These are phyloP conservation scores for Talaromyces proteolyticus DNA, from an alignment of 495 filamentous ascomycete species.

Conservation along the genomic window DNA sequence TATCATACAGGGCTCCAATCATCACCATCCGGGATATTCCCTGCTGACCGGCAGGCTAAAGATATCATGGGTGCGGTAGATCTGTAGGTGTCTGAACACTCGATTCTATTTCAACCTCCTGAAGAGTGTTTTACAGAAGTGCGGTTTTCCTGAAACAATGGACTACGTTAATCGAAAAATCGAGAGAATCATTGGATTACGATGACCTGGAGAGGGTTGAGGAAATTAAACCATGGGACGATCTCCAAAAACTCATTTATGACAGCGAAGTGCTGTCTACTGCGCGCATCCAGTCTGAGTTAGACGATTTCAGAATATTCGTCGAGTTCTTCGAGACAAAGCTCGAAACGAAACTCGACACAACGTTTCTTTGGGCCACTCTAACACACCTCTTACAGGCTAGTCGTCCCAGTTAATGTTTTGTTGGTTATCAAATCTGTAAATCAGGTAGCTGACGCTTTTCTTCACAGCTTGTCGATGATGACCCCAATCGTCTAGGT, in stretches of 20 bases:
- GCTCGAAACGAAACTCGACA: not conserved
- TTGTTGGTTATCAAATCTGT: too few relatives aligned
- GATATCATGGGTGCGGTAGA: not conserved
- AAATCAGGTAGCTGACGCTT: too few relatives aligned
- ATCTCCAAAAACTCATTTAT: not conserved
- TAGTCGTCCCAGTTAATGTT: not conserved
- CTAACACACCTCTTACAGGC: not conserved
- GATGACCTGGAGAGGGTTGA: not conserved
- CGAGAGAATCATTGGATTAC: not conserved
- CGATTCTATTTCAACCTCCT: not conserved
- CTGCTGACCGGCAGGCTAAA: not conserved
- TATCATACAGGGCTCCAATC: not conserved
- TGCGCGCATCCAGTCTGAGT: not conserved
- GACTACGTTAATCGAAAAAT: not conserved
- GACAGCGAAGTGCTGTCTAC: not conserved
- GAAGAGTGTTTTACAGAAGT: not conserved
- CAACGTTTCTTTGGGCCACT: not conserved
- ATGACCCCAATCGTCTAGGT: not conserved
- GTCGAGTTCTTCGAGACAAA: not conserved
- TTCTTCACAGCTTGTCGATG: not conserved
- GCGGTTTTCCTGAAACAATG: not conserved
- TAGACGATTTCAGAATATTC: not conserved
- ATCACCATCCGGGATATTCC: not conserved
- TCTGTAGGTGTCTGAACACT: not conserved
- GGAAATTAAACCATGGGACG: not conserved